Evolutionary conservation across 2,329 filamentous ascomycete genomes (phyloP).

Genomic region (Fusarium odoratissimum): DNA sequence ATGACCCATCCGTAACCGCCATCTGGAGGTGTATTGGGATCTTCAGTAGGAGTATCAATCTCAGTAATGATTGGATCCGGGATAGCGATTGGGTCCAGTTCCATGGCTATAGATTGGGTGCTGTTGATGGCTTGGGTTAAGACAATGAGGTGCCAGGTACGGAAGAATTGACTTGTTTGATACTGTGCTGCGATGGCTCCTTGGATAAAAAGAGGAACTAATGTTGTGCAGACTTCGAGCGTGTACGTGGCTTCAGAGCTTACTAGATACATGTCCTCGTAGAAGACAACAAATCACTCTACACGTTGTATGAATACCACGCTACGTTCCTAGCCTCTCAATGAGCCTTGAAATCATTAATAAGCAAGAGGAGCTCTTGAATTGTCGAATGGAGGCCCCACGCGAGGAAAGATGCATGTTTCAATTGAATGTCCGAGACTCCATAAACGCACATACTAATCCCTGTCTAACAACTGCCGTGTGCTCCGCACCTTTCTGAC

Average conservation of each 20-base stretch:
- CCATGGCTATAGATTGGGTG: not conserved
- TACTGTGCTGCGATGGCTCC: not conserved
- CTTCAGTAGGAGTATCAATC: not conserved
- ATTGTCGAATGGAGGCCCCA: not conserved
- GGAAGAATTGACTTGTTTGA: not conserved
- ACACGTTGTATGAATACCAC: not conserved
- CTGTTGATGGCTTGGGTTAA: not conserved
- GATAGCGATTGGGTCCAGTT: not conserved
- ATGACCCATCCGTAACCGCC: not conserved
- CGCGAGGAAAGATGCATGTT: not conserved
- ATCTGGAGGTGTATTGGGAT: not conserved
- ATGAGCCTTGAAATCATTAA: too few species aligned
- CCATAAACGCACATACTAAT: not conserved
- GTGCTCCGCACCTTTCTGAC: not conserved
- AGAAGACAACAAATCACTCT: not conserved
- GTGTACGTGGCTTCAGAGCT: rapidly evolving
- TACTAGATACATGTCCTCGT: not conserved
- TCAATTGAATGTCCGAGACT: not conserved
- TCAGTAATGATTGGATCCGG: not conserved
- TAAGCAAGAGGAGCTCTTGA: not conserved
- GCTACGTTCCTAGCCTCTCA: not conserved
- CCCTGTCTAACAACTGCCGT: not conserved
- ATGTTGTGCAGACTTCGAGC: rapidly evolving
- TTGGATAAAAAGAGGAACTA: not conserved
- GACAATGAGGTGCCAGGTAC: not conserved